Base-by-base conservation (phyloP, 2,329 filamentous ascomycete species). In the Epichloe elymi region DNA sequence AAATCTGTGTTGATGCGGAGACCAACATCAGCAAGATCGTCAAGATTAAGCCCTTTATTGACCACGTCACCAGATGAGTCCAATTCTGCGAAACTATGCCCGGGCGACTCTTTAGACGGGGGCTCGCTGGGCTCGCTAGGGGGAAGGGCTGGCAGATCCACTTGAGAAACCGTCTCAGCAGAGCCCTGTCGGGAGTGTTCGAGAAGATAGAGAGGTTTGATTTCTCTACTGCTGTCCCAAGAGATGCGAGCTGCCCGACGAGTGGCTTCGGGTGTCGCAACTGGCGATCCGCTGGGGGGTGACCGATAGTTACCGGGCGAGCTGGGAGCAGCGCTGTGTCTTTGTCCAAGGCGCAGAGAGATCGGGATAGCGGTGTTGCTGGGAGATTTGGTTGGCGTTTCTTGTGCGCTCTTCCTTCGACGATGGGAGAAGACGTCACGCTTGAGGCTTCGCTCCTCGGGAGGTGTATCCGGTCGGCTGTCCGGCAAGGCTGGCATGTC, bases 181-280 rank as follows among this genome's bases (percentile, higher is more conserved):
- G 66, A 60, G 42, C 65, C 65, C 41, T 71, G 68, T 8, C 72
- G 69, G 3, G 70, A 71, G 56, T 70, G 81, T 64, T 94, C 86
- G 6, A 95, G 79, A 20, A 95, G 80, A 66, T 86, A 91, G 8
- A 96, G 70, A 0, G 90, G 90, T 57, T 86, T 83, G 60, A 90
- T 83, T 61, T 93, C 88, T 50, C 78, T 78, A 17, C 74, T 75
- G 56, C 68, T 78, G 43, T 82, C 79, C 79, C 79, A 83, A 0
- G 78, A 82, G 12, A 70, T 79, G 12, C 80, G 72, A 20, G 71
- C 60, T 41, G 67, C 62, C 47, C 67, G 64, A 57, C 68, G 73
- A 14, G 65, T 60, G 17, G 60, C 56, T 12, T 74, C 70, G 5
- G 63, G 61, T 0, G 61, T 55, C n/a, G 61, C 56, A 8, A 63